Evolutionary conservation across 352 stramenopile genomes (phyloP).

Genomic region (Phytophthora lateralis): DNA sequence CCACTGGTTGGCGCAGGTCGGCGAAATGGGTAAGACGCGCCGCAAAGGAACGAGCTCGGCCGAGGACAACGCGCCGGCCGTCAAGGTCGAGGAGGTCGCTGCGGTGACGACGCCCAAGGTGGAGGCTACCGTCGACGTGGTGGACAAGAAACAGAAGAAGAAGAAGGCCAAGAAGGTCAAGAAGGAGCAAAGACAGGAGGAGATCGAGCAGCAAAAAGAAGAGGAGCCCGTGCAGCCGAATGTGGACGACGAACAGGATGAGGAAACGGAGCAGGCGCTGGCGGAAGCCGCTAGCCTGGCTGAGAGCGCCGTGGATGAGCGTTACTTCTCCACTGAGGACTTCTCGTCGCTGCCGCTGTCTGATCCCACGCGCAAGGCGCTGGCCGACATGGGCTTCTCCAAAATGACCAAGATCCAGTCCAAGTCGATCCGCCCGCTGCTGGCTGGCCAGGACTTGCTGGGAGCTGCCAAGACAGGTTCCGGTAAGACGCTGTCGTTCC

Average conservation of each 20-base stretch:
- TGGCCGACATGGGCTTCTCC: slow-evolving; percentile 92
- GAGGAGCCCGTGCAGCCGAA: slow-evolving; percentile 28
- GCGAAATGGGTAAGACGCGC: slow-evolving; percentile 46
- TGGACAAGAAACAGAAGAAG: slow-evolving; percentile 38
- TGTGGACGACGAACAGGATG: slow-evolving; percentile 52
- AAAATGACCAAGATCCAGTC: slow-evolving; percentile 98
- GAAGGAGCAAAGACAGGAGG: slow-evolving; percentile 27
- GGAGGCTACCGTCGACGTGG: background rate
- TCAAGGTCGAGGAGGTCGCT: slow-evolving; percentile 17
- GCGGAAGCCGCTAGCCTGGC: slow-evolving; percentile 44
- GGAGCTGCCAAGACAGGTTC: slow-evolving; percentile 97
- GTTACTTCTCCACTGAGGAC: slow-evolving; percentile 88
- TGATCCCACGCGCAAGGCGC: slow-evolving; percentile 87
- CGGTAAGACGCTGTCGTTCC: slow-evolving; percentile 99
- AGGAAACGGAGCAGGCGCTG: slow-evolving; percentile 67
- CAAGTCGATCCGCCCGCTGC: slow-evolving; percentile 95
- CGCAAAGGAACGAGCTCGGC: slow-evolving; percentile 21
- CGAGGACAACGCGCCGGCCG: slow-evolving; percentile 20
- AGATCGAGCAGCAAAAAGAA: slow-evolving; percentile 36
- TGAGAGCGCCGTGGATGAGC: slow-evolving; percentile 59
- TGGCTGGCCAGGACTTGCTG: slow-evolving; percentile 97
- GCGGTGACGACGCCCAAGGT: slow-evolving; percentile 19
- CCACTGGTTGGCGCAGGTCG: slow-evolving; percentile 26
- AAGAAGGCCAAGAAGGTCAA: slow-evolving; percentile 46
- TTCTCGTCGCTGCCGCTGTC: slow-evolving; percentile 94